Evolutionary conservation across 2,329 filamentous ascomycete genomes (phyloP).

Genomic region (Colletotrichum euphorbiae): DNA sequence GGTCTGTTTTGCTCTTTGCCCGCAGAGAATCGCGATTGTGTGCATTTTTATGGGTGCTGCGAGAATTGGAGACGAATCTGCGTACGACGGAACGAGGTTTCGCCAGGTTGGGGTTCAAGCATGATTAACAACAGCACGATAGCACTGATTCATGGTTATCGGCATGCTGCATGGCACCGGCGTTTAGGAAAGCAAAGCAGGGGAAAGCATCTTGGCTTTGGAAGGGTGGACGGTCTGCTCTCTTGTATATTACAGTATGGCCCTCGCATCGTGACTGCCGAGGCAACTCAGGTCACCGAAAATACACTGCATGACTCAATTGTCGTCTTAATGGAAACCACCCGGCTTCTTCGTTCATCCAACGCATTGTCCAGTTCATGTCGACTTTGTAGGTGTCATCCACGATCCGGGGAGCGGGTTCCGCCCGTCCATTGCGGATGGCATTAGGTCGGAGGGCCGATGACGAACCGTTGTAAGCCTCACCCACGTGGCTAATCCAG

Average conservation of each 20-base stretch:
- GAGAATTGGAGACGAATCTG: constrained; percentile 21
- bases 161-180: constrained; percentile 52
- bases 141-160: constrained; percentile 31
- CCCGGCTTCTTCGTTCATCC: too few relatives aligned
- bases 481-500: background rate
- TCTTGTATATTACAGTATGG: constrained; percentile 35
- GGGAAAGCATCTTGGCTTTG: constrained; percentile 35
- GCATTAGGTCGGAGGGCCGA: too few relatives aligned
- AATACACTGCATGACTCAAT: constrained; percentile 23
- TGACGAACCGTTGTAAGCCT: background rate
- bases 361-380: background rate
- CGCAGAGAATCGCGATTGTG: constrained; percentile 15
- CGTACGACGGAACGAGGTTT: constrained; percentile 30
- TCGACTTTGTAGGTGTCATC: too few relatives aligned
- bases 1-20: background rate
- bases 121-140: constrained; percentile 38
- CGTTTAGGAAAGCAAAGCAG: constrained; percentile 43
- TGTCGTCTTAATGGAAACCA: too few relatives aligned
- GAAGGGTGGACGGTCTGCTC: constrained; percentile 17
- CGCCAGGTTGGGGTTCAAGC: constrained; percentile 28
- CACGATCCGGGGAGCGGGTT: too few relatives aligned
- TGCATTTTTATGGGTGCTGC: constrained; percentile 22
- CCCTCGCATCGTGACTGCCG: background rate
- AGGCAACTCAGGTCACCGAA: constrained; percentile 11
- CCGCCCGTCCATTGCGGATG: too few relatives aligned